A percentile compares a stretch with the other conserved stretches of the same genome.
These are phyloP conservation scores for Phytophthora foliorum DNA, from an alignment of 352 stramenopile species.

Conservation along the genomic window DNA sequence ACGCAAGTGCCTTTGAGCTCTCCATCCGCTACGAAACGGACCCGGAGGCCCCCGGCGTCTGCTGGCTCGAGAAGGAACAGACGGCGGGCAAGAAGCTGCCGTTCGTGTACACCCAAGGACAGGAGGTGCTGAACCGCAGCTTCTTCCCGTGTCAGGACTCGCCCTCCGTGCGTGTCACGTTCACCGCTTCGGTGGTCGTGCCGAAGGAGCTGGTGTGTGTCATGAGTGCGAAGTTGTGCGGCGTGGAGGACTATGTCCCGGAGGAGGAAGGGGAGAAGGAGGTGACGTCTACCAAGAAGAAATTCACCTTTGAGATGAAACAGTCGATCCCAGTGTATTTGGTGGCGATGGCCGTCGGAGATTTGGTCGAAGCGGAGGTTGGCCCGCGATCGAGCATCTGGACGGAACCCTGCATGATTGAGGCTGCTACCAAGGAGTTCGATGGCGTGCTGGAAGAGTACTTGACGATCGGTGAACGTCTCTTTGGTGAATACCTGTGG, in stretches of 20 bases:
- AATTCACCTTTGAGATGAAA: conserved; percentile 82
- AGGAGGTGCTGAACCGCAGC: conserved; percentile 89
- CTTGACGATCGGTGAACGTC: conserved; percentile 70
- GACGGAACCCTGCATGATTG: conserved; percentile 87
- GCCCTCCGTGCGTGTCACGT: conserved; percentile 96
- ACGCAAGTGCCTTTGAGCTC: conserved; percentile 34
- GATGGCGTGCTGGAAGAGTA: conserved; percentile 81
- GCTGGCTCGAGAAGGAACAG: conserved; percentile 87
- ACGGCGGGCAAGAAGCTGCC: conserved; percentile 80
- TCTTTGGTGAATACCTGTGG: conserved; percentile 89
- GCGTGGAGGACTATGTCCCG: conserved; percentile 30
- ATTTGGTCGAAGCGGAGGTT: conserved; percentile 74
- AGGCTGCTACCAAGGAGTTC: conserved; percentile 79
- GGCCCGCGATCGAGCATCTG: conserved; percentile 81
- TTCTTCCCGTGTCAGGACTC: conserved; percentile 94
- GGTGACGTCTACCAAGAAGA: conserved; percentile 29
- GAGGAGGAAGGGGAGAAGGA: conserved; percentile 27
- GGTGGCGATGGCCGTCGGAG: conserved; percentile 84
- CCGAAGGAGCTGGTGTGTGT: conserved; percentile 92
- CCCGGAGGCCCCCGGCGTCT: conserved; percentile 74
- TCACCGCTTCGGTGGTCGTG: conserved; percentile 93
- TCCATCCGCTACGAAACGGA: conserved; percentile 74
- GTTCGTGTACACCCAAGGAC: conserved; percentile 89
- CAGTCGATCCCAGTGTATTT: conserved; percentile 90
- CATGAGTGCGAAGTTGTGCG: conserved; percentile 79